These are phyloP conservation scores for Corniculantispora saksenae DNA, from an alignment of 2,329 filamentous ascomycete genomes.

Conservation along the genomic window DNA sequence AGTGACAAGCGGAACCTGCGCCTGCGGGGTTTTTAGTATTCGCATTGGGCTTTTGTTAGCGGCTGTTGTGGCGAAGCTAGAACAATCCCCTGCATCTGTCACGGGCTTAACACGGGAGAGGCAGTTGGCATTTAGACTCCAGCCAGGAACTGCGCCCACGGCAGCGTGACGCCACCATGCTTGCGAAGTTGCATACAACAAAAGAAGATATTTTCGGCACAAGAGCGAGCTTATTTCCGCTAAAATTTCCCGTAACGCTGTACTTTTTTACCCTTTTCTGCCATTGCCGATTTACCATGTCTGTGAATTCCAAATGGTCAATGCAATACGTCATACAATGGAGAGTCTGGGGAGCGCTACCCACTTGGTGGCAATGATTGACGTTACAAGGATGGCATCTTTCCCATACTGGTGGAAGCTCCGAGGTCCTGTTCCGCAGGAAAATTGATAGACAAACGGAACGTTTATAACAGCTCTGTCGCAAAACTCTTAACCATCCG, in stretches of 20 bases:
- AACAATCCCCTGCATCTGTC: neutral
- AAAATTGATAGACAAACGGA: neutral
- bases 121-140: neutral
- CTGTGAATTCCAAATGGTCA: neutral
- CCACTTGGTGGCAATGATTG: slow-evolving; percentile 9
- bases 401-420: neutral
- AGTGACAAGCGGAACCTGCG: neutral
- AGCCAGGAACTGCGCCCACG: neutral
- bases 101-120: neutral
- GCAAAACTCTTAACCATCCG: neutral
- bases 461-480: neutral
- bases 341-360: slow-evolving; percentile 3
- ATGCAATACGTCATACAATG: slow-evolving; percentile 15
- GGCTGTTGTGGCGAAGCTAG: neutral
- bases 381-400: neutral
- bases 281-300: neutral
- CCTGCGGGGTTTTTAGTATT: neutral
- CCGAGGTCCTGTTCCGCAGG: neutral
- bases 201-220: too few species aligned
- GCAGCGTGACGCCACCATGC: neutral
- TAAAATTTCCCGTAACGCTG: too few species aligned
- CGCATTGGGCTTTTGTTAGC: neutral
- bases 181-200: neutral
- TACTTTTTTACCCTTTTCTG: neutral
- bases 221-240: too few species aligned